Evolutionary conservation across 148 eudicot genomes (phyloP), one percentile per base, ranked within the genome.

Genomic region (Diospyros lotus): DNA sequence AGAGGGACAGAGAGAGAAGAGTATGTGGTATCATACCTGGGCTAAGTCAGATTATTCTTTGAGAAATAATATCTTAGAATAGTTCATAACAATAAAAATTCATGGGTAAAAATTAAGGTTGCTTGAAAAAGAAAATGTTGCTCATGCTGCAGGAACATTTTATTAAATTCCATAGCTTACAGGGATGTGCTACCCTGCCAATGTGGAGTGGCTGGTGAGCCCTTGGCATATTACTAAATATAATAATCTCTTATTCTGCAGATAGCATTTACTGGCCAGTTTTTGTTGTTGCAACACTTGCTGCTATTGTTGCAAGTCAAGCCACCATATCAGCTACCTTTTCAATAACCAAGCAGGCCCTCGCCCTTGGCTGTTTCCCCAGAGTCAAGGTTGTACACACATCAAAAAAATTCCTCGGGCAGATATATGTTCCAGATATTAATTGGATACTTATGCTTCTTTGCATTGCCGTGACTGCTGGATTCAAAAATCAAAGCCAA

Each of bases 261-360:
- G 98, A 92, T 2, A 79, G 79, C 18, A 85, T 95, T 59, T 95
- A 95, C 81, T 95, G 98, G 98, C 98, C 98, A 1, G 89, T 87
- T 56, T 95, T 95, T 76, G 48, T 95, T 51, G 51, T 95, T 78
- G 98, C 98, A n/a, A 95, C 98, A 75, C 63, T 95, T 72, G 92
- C 98, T 64, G 98, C 98, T 46, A 86, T 92, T 73, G 94, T 95
- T 64, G 98, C 98, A 59, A 95, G 98, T 82, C 98, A 95, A 77
- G 98, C 98, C 58, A 92, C 98, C 41, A 95, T 95, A 84, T 87
- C 98, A 50, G 98, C 98, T 42, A 90, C 96, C 40, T 95, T 95
- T 79, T 95, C 98, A 69, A 92, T 95, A 68, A 92, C 92, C 85
- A 95, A 90, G 82, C 98, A 95, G 77, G 97, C 98, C 58, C 81